Evolutionary conservation across 2,329 filamentous ascomycete species (phyloP).

Genomic region (Cadophora malorum): DNA sequence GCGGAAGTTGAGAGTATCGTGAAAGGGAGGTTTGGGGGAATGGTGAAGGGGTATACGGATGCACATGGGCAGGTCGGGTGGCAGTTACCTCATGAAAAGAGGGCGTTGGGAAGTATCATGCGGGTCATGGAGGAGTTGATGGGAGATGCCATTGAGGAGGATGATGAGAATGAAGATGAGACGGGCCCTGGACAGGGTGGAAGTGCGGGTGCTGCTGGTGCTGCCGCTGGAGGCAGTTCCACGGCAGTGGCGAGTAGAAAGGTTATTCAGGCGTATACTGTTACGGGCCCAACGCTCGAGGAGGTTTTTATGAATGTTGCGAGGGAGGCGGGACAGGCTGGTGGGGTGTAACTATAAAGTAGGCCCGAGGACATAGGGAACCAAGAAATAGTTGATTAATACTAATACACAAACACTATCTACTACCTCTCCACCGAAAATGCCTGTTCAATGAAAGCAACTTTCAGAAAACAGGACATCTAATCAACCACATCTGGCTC

Average conservation of each 20-base stretch:
- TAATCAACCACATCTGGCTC: too few species aligned
- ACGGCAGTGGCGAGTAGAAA: constrained; percentile 6
- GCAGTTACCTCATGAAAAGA: constrained; percentile 35
- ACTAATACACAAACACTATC: too few species aligned
- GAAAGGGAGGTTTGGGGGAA: constrained; percentile 29
- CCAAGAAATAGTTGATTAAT: too few species aligned
- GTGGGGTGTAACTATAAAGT: constrained; percentile 17
- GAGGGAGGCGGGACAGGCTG: constrained; percentile 33
- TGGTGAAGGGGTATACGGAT: constrained; percentile 35
- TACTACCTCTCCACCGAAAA: too few species aligned
- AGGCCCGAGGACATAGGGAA: background rate
- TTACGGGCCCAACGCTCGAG: constrained; percentile 40
- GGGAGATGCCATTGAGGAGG: constrained; percentile 30
- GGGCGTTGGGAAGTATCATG: constrained; percentile 37
- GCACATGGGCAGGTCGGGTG: constrained; percentile 39
- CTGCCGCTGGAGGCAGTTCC: constrained; percentile 25
- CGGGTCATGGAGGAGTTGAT: constrained; percentile 38
- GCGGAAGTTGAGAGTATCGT: constrained; percentile 30
- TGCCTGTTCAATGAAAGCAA: too few species aligned
- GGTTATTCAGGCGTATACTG: constrained; percentile 37
- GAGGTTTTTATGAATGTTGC: constrained; percentile 44
- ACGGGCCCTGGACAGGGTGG: background rate
- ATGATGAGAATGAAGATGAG: constrained; percentile 6
- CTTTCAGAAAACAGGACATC: too few species aligned
- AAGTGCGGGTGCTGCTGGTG: constrained; percentile 7